Conservation (phyloP, 768 basidiomycete genomes). For the Agaricus subrufescens region DNA sequence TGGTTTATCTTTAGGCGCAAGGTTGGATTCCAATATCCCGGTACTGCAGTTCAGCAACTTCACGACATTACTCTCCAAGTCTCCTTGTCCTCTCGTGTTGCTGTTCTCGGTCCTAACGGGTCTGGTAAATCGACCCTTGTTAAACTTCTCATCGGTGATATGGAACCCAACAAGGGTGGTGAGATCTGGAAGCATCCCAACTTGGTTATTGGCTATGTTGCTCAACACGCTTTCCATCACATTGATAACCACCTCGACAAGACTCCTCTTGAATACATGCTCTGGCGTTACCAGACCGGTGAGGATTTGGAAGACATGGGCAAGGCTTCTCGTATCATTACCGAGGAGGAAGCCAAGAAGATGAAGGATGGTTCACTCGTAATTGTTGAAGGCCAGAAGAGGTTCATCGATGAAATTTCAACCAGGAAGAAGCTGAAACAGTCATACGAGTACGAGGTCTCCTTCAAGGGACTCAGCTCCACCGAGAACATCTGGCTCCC, state of each 20-base stretch:
- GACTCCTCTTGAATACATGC: conserved; percentile 98
- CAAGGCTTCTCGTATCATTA: conserved; percentile 86
- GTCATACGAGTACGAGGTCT: conserved; percentile 97
- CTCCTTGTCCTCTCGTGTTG: conserved; percentile 96
- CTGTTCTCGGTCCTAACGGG: conserved; percentile 97
- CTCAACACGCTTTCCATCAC: conserved; percentile 99
- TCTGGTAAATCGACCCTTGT: conserved; percentile 98
- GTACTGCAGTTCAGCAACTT: conserved; percentile 81
- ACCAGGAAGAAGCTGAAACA: conserved; percentile 97
- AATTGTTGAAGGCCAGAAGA: conserved; percentile 91
- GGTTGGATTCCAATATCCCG: conserved; percentile 95
- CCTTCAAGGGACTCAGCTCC: conserved; percentile 91
- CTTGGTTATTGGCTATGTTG: conserved; percentile 98
- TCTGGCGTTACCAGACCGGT: conserved; percentile 99
- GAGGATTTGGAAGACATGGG: conserved; percentile 96
- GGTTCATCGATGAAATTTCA: conserved; percentile 88
- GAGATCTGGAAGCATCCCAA: conserved; percentile 99
- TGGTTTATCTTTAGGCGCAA: conserved; percentile 47
- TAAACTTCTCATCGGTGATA: conserved; percentile 94
- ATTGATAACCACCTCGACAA: conserved; percentile 98
- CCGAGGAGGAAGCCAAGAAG: conserved; percentile 85
- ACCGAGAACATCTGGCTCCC: conserved; percentile 98
- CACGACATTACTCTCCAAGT: conserved; percentile 96
- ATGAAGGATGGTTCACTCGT: conserved; percentile 93
- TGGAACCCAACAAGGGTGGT: conserved; percentile 94